phyloP scores from a whole-genome alignment of 2,329 filamentous ascomycete genomes.

The Fusarium torulosum region DNA sequence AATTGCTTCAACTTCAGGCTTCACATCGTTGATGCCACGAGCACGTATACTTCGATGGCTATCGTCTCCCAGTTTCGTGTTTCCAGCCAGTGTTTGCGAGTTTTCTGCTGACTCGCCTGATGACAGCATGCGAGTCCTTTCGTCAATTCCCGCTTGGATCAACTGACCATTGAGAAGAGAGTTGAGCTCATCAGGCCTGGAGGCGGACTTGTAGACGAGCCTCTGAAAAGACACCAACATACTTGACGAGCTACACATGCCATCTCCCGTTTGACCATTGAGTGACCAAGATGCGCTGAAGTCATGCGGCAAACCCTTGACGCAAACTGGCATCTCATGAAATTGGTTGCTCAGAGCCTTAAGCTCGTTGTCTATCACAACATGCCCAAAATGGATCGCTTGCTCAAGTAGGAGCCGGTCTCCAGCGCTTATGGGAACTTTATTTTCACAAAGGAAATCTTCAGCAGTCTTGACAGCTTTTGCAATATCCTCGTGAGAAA shows the following conservation, averaged over 20 bases:
- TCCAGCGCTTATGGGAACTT: conserved; percentile 67
- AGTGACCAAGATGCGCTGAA: conserved; percentile 77
- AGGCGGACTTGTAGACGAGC: conserved; percentile 61
- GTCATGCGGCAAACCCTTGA: conserved; percentile 74
- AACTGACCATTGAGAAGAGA: conserved; percentile 62
- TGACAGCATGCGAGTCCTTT: conserved; percentile 52
- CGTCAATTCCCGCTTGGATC: conserved; percentile 55
- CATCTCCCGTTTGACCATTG: conserved; percentile 63
- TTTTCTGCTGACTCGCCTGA: conserved; percentile 23
- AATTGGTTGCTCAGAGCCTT: conserved; percentile 76
- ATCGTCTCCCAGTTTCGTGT: conserved; percentile 59
- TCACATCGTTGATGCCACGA: conserved; percentile 45
- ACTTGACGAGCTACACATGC: conserved; percentile 62
- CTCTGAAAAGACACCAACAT: conserved; percentile 67
- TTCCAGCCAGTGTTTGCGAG: conserved; percentile 54
- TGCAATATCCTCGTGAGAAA: conserved; percentile 71
- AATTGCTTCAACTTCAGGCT: conserved; percentile 41
- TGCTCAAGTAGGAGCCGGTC: conserved; percentile 72
- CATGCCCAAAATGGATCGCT: conserved; percentile 74
- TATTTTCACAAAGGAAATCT: conserved; percentile 74
- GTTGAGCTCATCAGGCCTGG: conserved; percentile 60
- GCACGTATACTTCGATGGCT: conserved; percentile 52
- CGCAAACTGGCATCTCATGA: conserved; percentile 82
- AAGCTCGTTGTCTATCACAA: conserved; percentile 69
- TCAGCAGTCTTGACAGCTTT: conserved; percentile 74